Evolutionary conservation across 495 filamentous ascomycete species (phyloP).

Genomic region (Lophiotrema nucula): DNA sequence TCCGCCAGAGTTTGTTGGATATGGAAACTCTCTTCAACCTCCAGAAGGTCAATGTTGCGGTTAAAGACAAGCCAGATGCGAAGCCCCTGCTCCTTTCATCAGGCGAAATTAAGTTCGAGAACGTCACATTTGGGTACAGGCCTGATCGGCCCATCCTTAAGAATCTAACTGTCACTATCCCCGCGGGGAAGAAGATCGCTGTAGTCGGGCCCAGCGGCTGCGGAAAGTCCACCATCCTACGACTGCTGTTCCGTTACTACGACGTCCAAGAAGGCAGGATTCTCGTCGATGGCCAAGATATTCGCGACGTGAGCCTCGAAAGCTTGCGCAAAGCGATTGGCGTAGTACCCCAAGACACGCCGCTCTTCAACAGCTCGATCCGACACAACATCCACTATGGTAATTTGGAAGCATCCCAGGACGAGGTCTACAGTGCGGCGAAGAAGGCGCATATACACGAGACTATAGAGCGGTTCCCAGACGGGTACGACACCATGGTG

Average conservation of each 20-base stretch:
- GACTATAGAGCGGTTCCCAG: conserved; percentile 71
- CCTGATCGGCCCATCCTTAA: conserved; percentile 82
- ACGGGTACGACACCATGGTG: conserved; percentile 88
- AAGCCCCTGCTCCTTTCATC: conserved; percentile 69
- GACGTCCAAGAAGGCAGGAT: conserved; percentile 86
- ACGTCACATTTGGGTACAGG: conserved; percentile 92
- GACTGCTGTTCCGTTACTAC: conserved; percentile 91
- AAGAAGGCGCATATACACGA: conserved; percentile 81
- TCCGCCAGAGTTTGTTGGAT: conserved; percentile 89
- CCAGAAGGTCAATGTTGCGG: conserved; percentile 93
- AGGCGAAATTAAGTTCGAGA: conserved; percentile 89
- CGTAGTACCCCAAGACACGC: conserved; percentile 96
- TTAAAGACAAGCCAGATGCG: conserved; percentile 73
- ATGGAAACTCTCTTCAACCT: conserved; percentile 99
- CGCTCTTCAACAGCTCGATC: conserved; percentile 93
- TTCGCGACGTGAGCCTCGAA: conserved; percentile 76
- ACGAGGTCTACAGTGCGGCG: conserved; percentile 72
- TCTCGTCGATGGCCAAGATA: conserved; percentile 88
- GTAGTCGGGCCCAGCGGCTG: conserved; percentile 94
- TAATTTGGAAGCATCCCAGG: conserved; percentile 72
- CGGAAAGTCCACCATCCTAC: conserved; percentile 90
- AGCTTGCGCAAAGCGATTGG: conserved; percentile 84
- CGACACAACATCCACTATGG: conserved; percentile 95
- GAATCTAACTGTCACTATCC: conserved; percentile 82
- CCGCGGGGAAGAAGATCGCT: conserved; percentile 91